phyloP scores from a whole-genome alignment of 2,329 filamentous ascomycete species.

The Curvularia lunata region DNA sequence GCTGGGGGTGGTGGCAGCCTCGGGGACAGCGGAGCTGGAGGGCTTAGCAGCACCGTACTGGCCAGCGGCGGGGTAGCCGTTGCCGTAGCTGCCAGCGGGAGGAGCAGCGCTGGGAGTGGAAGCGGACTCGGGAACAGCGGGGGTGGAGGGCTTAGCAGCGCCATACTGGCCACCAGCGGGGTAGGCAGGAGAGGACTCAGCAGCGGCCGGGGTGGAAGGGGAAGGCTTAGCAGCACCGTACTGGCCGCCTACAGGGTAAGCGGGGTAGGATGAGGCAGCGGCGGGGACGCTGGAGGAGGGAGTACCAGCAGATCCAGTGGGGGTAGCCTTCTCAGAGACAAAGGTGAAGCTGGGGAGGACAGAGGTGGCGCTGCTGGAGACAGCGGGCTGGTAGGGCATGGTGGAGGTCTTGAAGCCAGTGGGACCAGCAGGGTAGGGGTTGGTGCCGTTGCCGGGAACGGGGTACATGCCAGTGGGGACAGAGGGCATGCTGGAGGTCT shows the following conservation, averaged over 20 bases:
- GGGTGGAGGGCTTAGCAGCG: conserved; percentile 3
- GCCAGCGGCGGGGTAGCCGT: too few species aligned
- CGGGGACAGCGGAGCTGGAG: conserved; percentile 5
- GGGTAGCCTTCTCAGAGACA: conserved; percentile 32
- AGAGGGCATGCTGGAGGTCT: conserved; percentile 19
- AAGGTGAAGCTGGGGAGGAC: conserved; percentile 33
- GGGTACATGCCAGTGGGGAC: conserved; percentile 35
- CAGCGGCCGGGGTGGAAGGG: conserved; percentile 8
- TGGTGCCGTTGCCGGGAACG: conserved; percentile 37
- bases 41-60: conserved; percentile 11
- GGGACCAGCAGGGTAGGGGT: conserved; percentile 30
- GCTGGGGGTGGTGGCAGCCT: conserved; percentile 15
- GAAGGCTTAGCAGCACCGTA: conserved; percentile 10
- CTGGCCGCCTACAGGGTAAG: conserved; percentile 4
- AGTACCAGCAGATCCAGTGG: conserved; percentile 7
- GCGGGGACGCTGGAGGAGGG: conserved; percentile 21
- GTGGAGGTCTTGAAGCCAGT: conserved; percentile 44
- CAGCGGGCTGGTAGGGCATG: conserved; percentile 30
- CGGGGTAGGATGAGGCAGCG: conserved; percentile 13
- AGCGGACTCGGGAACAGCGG: conserved; percentile 8
- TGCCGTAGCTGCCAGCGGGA: neutral
- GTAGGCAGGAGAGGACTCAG: conserved; percentile 12
- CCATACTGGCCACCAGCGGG: conserved; percentile 5
- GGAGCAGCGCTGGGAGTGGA: neutral
- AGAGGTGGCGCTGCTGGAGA: conserved; percentile 26